A percentile compares a stretch with the other conserved stretches of the same genome.
phyloP scores from a whole-genome alignment of 805 yeast genomes.

The Lipomyces oligophaga region DNA sequence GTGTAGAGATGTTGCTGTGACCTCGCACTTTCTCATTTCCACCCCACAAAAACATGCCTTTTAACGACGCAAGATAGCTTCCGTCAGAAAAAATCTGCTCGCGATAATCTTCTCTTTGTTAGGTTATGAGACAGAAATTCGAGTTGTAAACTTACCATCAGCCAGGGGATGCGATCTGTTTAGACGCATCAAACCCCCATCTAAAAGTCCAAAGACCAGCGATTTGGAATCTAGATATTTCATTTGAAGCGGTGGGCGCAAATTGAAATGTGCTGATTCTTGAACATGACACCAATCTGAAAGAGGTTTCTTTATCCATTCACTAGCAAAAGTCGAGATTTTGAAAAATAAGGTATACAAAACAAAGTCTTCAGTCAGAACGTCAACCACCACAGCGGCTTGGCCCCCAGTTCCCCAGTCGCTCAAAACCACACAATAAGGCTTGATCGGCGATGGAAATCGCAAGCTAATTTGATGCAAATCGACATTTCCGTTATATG shows the following conservation, averaged over 20 bases:
- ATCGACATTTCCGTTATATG: too few species aligned
- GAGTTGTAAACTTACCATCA: slow-evolving; percentile 14
- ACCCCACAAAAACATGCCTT: slow-evolving; percentile 37
- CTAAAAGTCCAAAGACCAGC: slow-evolving; percentile 58
- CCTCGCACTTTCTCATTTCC: slow-evolving; percentile 41
- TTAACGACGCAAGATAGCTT: slow-evolving; percentile 39
- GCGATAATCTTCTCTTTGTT: slow-evolving; percentile 13
- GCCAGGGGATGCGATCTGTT: slow-evolving; percentile 33
- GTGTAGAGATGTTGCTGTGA: slow-evolving; percentile 42
- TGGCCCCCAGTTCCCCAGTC: slow-evolving; percentile 3
- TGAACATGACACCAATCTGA: slow-evolving; percentile 27
- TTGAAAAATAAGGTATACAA: slow-evolving; percentile 14
- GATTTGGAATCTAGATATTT: slow-evolving; percentile 45
- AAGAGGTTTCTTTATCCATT: slow-evolving; percentile 16
- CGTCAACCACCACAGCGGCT: slow-evolving; percentile 12
- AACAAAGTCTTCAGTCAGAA: slow-evolving; percentile 17
- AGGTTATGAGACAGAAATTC: background rate
- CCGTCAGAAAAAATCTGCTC: slow-evolving; percentile 52
- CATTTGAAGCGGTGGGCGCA: slow-evolving; percentile 54
- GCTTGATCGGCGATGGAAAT: slow-evolving; percentile 13
- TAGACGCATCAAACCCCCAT: slow-evolving; percentile 63
- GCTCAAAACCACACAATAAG: slow-evolving; percentile 18
- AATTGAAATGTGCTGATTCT: slow-evolving; percentile 42
- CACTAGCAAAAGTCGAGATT: slow-evolving; percentile 3
- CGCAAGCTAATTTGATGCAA: slow-evolving; percentile 14